A percentile compares a stretch with the other conserved stretches of the same genome.
Evolutionary conservation across 2,329 filamentous ascomycete genomes (phyloP).

Genomic region (Ophiosphaerella narmari): DNA sequence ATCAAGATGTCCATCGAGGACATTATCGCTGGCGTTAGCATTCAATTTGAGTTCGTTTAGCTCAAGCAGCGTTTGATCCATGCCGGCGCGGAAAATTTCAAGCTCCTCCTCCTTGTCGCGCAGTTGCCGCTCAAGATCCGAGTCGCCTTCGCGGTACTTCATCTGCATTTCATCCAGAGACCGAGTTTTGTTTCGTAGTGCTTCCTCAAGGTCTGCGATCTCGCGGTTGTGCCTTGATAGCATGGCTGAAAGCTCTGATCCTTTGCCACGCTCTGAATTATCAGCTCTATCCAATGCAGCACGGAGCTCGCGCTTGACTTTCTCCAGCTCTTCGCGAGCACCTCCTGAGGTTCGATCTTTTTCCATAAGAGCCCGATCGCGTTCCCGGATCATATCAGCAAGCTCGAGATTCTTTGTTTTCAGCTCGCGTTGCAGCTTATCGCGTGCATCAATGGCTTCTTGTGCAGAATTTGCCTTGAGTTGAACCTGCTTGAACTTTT

Average conservation of each 20-base stretch:
- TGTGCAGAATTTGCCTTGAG: constrained; percentile 96
- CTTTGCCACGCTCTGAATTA: constrained; percentile 89
- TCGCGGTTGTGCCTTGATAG: constrained; percentile 95
- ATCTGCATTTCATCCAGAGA: constrained; percentile 82
- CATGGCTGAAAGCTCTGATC: constrained; percentile 92
- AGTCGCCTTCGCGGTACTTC: constrained; percentile 77
- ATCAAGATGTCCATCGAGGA: constrained; percentile 88
- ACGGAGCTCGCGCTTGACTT: constrained; percentile 88
- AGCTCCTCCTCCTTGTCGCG: constrained; percentile 97
- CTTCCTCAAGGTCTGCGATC: constrained; percentile 94
- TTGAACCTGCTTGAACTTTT: constrained; percentile 95
- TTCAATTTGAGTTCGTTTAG: constrained; percentile 79
- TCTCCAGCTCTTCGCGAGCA: constrained; percentile 92
- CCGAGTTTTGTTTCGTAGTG: constrained; percentile 82
- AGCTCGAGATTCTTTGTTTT: constrained; percentile 99
- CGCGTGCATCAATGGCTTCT: constrained; percentile 90
- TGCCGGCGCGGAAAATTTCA: constrained; percentile 95
- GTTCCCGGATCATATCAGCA: constrained; percentile 96
- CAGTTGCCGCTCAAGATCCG: constrained; percentile 82
- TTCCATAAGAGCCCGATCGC: constrained; percentile 90
- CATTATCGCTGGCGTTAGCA: constrained; percentile 70
- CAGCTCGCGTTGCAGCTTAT: constrained; percentile 95
- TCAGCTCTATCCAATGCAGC: constrained; percentile 91
- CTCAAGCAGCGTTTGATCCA: constrained; percentile 94
- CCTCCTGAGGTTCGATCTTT: constrained; percentile 84